Base-by-base conservation (phyloP, 768 basidiomycete species). In the Boletus rubroflammeus region DNA sequence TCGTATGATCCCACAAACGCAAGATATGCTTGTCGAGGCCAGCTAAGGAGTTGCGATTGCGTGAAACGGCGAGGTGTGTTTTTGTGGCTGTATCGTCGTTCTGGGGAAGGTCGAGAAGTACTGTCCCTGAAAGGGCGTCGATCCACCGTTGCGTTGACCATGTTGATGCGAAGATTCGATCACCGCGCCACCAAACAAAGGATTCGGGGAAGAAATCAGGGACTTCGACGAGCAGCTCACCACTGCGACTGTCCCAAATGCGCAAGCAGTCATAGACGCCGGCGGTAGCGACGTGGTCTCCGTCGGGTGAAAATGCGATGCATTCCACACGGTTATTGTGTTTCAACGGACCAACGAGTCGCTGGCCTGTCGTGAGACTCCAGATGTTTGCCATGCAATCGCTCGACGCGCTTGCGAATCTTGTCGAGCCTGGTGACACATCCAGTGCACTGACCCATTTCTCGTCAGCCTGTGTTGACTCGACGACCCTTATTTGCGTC, bases 231-330 rank as follows among this genome's bases (percentile, higher is more conserved):
- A 62, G 17, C 5, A 45, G 5, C 3, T 49, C 17, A 5, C 61
- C 61, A 3, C 44, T 21, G 3, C 53, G 57, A 21, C 47, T 53
- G 40, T 62, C 23, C 57, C 61, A 62, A 23, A 62, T 36, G 29
- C 57, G 57, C 26, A 59, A 31, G 31, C 41, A 53, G 45, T 59
- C 53, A 10, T 44, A 13, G 19, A 25, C 5, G 14, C 53, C 57
- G 2, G 57, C 48, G 2, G 57, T 55, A 47, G 57, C 61, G 25
- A 62, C 29, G 0, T 53, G 57, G 34, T 59, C 53, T 0, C 61
- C 61, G 29, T 58, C 51, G 1, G 54, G 61, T 5, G 61, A 62
- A 43, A 62, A 62, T 17, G 32, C 48, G n/a, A 59, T 41, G 34
- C 61, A 59, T 35, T 43, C 50, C 26, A 62, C 34, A 6, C 41